Conservation (phyloP, 1,139 yeast species). For the Sugiyamaella novakii region DNA sequence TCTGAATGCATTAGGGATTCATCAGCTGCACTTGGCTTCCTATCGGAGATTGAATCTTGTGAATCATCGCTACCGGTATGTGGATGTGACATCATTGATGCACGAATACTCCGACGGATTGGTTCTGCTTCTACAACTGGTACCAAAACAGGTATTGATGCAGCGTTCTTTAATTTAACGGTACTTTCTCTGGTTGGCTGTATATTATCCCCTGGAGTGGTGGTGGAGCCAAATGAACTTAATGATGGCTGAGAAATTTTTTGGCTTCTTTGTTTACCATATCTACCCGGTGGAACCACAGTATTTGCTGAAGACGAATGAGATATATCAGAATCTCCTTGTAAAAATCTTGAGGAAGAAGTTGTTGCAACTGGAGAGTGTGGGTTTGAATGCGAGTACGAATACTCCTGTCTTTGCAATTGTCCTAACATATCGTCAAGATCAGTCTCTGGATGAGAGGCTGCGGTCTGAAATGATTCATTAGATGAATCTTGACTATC, state of each 20-base stretch:
- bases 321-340: conserved; percentile 14
- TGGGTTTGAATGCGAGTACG: not conserved
- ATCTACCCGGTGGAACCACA: conserved; percentile 7
- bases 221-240: conserved; percentile 8
- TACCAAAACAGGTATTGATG: conserved; percentile 17
- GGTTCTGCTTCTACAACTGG: conserved; percentile 17
- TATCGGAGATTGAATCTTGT: conserved; percentile 1
- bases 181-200: conserved; percentile 3
- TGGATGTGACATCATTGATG: conserved; percentile 20
- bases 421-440: conserved; percentile 15
- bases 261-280: not conserved
- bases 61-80: conserved; percentile 9
- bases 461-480: conserved; percentile 30
- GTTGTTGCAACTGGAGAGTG: not conserved
- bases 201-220: conserved; percentile 12
- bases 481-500: conserved; percentile 27
- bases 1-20: not conserved
- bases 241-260: conserved; percentile 1
- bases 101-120: conserved; percentile 21
- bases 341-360: not conserved
- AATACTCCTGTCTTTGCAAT: not conserved
- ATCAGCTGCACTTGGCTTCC: not conserved
- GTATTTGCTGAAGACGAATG: conserved; percentile 25
- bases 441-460: conserved; percentile 21
- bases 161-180: conserved; percentile 18